These are phyloP conservation scores for Yarrowia porcina DNA, from an alignment of 805 yeast genomes.

Conservation along the genomic window DNA sequence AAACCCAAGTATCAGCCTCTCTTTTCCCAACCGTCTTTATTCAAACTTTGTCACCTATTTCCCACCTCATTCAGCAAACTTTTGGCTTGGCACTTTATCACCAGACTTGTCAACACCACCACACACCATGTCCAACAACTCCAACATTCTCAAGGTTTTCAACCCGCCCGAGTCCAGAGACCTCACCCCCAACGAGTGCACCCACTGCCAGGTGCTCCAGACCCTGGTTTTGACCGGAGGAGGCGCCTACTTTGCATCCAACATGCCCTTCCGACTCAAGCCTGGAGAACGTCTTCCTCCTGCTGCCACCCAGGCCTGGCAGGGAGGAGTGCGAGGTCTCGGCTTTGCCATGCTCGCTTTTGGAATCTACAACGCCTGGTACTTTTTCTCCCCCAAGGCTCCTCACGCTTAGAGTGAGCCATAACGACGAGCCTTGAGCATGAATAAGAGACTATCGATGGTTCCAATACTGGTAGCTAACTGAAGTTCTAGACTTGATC, in stretches of 20 bases:
- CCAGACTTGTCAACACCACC: background rate
- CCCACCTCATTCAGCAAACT: background rate
- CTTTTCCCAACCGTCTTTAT: background rate
- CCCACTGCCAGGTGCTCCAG: conserved; percentile 67
- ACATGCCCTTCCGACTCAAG: conserved; percentile 45
- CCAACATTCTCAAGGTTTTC: conserved; percentile 33
- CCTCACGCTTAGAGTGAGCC: background rate
- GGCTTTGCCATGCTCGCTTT: conserved; percentile 56
- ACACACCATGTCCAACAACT: conserved; percentile 25
- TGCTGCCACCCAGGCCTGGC: conserved; percentile 47
- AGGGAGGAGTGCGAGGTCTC: conserved; percentile 47
- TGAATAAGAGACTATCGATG: too few relatives aligned
- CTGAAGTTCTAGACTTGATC: background rate
- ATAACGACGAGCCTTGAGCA: too few relatives aligned
- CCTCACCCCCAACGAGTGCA: conserved; percentile 46
- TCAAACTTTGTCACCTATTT: background rate
- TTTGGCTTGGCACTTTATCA: background rate
- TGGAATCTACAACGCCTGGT: conserved; percentile 63
- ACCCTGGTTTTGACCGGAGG: conserved; percentile 55
- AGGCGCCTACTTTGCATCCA: conserved; percentile 61
- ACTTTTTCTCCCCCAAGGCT: conserved; percentile 39
- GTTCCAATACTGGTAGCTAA: too few relatives aligned
- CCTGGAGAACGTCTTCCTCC: conserved; percentile 40
- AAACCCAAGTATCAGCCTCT: background rate
- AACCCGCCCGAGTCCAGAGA: conserved; percentile 27